Percentiles rank a stretch among this genome's conserved stretches.
Conservation (phyloP, 352 stramenopile genomes). For the Globisporangium cystogenes region DNA sequence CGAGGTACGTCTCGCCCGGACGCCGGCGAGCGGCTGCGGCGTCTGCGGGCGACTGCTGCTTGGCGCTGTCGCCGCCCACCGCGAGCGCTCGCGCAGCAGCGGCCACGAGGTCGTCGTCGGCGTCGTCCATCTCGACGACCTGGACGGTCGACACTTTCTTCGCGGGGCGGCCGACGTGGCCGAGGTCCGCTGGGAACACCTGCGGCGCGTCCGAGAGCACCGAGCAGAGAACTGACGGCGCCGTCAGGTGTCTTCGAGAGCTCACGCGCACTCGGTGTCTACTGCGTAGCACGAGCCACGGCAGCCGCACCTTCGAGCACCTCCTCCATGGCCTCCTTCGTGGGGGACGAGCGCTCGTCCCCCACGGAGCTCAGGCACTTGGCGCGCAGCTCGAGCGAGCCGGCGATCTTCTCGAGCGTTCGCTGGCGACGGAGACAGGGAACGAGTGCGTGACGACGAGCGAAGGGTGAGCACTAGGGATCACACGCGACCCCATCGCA, state of each 20-base stretch:
- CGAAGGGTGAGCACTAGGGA: too few relatives aligned
- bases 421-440: conserved; percentile 4
- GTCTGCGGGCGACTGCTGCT: not conserved
- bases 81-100: not conserved
- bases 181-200: conserved; percentile 29
- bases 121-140: conserved; percentile 19
- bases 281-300: not conserved
- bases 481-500: too few relatives aligned
- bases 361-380: conserved; percentile 46
- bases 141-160: conserved; percentile 25
- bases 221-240: conserved; percentile 23
- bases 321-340: conserved; percentile 65
- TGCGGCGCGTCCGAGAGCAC: conserved; percentile 31
- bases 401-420: conserved; percentile 33
- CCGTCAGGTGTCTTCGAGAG: too few relatives aligned
- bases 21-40: conserved; percentile 3
- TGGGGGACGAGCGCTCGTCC: conserved; percentile 36
- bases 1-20: conserved; percentile 37
- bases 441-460: not conserved
- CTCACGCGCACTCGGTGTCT: too few relatives aligned
- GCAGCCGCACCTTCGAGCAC: conserved; percentile 37
- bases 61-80: not conserved
- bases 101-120: conserved; percentile 17
- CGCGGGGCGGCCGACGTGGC: conserved; percentile 7
- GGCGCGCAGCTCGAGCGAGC: conserved; percentile 43